These are phyloP conservation scores for Linum usitatissimum DNA, from an alignment of 345 rosid species.

Conservation along the genomic window DNA sequence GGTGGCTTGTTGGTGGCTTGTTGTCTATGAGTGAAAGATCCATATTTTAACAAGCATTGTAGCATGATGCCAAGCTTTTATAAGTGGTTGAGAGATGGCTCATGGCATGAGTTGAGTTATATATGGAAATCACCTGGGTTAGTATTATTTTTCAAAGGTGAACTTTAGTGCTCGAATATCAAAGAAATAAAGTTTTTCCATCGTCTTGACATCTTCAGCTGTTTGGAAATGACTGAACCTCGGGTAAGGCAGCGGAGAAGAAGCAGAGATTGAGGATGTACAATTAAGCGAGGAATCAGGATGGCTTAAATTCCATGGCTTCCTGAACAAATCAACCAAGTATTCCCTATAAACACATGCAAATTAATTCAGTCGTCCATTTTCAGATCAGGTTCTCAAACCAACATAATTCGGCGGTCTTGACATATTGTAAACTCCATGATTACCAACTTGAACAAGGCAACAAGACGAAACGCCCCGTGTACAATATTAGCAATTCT, in stretches of 20 bases:
- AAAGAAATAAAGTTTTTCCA: constrained; percentile 14
- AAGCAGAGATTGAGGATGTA: constrained; percentile 15
- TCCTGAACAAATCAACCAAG: constrained; percentile 19
- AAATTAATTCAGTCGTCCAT: constrained; percentile 9
- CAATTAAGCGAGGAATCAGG: constrained; percentile 19
- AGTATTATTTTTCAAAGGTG: constrained; percentile 13
- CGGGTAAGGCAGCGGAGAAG: constrained; percentile 21
- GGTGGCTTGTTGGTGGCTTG: too few relatives aligned
- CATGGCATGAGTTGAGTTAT: background rate
- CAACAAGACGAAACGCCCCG: constrained; percentile 17
- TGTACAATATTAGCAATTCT: constrained; percentile 22
- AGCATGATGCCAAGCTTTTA: background rate
- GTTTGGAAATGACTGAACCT: constrained; percentile 15
- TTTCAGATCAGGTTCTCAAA: background rate
- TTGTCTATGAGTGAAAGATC: too few relatives aligned
- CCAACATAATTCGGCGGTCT: background rate
- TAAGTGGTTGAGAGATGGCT: background rate
- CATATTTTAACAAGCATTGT: too few relatives aligned
- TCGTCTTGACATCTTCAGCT: constrained; percentile 11
- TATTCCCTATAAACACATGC: constrained; percentile 16
- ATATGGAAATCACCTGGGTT: constrained; percentile 12
- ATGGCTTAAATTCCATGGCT: constrained; percentile 18
- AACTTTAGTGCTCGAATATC: constrained; percentile 9
- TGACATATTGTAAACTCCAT: background rate
- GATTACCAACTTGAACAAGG: constrained; percentile 14